Conservation (phyloP, 306 rosid genomes). For the Fagus sylvatica region DNA sequence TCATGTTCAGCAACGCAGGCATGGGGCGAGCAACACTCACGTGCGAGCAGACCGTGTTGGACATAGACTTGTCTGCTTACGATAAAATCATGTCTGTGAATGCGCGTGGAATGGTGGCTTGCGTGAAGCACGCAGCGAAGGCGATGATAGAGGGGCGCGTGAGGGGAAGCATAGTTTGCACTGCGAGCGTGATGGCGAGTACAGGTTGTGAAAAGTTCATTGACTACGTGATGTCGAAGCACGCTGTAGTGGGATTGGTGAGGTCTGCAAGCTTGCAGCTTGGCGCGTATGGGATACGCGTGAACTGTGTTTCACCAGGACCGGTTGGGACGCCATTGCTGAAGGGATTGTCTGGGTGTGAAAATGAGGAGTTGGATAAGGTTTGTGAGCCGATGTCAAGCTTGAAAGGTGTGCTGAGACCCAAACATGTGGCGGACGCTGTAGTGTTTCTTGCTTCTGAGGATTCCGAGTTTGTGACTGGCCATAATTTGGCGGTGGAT, state of each 20-base stretch:
- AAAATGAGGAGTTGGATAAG: slow-evolving; percentile 11
- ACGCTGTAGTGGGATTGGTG: slow-evolving; percentile 48
- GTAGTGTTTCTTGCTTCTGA: slow-evolving; percentile 40
- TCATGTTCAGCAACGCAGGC: slow-evolving; percentile 67
- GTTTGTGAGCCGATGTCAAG: neutral
- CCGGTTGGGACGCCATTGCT: slow-evolving; percentile 41
- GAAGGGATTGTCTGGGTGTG: neutral
- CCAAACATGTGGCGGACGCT: slow-evolving; percentile 45
- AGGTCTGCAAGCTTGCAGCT: slow-evolving; percentile 47
- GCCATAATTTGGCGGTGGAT: slow-evolving; percentile 46
- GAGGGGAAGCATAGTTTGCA: slow-evolving; percentile 57
- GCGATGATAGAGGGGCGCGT: slow-evolving; percentile 48
- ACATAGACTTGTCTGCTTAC: slow-evolving; percentile 37
- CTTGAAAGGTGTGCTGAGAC: slow-evolving; percentile 39
- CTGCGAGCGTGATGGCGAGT: slow-evolving; percentile 30
- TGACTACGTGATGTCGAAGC: slow-evolving; percentile 53
- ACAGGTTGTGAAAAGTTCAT: neutral
- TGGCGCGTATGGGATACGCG: slow-evolving; percentile 43
- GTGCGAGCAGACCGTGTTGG: slow-evolving; percentile 28
- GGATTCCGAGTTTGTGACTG: slow-evolving; percentile 41
- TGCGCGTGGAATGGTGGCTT: slow-evolving; percentile 33
- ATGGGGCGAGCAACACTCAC: neutral
- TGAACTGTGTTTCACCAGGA: slow-evolving; percentile 51
- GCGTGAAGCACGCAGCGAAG: slow-evolving; percentile 55
- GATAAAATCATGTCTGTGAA: slow-evolving; percentile 34